Evolutionary conservation across 2,329 filamentous ascomycete genomes (phyloP).

Genomic region (Penicillium decumbens): DNA sequence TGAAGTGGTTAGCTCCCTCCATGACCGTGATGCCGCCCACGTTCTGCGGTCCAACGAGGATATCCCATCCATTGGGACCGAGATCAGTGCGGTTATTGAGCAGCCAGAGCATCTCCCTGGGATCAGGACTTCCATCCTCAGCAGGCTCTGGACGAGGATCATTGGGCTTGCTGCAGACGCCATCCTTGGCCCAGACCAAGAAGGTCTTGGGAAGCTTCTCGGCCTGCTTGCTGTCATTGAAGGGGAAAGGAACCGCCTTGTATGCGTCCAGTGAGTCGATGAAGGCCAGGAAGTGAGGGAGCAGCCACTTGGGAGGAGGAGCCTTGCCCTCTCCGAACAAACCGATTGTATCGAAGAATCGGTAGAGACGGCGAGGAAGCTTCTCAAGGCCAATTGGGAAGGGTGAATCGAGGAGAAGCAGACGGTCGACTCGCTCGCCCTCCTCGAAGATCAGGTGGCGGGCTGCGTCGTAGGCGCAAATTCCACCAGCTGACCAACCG

Average conservation of each 20-base stretch:
- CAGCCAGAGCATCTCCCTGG: conserved; percentile 48
- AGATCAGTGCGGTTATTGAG: conserved; percentile 47
- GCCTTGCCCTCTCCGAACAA: conserved; percentile 46
- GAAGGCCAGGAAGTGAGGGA: conserved; percentile 50
- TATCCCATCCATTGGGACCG: conserved; percentile 47
- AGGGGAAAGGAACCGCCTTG: conserved; percentile 32
- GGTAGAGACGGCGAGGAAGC: conserved; percentile 53
- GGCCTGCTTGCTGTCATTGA: conserved; percentile 24
- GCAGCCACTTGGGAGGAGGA: conserved; percentile 47
- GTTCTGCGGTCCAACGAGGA: conserved; percentile 39
- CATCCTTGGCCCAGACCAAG: conserved; percentile 48
- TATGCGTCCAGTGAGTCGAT: conserved; percentile 48
- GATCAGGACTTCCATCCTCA: conserved; percentile 39
- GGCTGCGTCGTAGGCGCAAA: conserved; percentile 65
- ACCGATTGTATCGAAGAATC: conserved; percentile 47
- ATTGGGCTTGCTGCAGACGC: conserved; percentile 43
- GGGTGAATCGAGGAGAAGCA: conserved; percentile 64
- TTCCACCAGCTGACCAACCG: conserved; percentile 74
- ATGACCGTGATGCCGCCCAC: conserved; percentile 32
- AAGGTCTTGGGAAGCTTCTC: conserved; percentile 41
- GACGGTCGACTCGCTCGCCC: conserved; percentile 55
- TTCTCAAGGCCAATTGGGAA: conserved; percentile 65
- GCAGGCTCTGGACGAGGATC: conserved; percentile 40
- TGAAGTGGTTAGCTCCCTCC: conserved; percentile 36
- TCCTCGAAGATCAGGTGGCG: conserved; percentile 54